Percentiles rank a stretch among this genome's conserved stretches.
These are phyloP conservation scores for Mikania micrantha DNA, from an alignment of 129 eudicot species.

Conservation along the genomic window DNA sequence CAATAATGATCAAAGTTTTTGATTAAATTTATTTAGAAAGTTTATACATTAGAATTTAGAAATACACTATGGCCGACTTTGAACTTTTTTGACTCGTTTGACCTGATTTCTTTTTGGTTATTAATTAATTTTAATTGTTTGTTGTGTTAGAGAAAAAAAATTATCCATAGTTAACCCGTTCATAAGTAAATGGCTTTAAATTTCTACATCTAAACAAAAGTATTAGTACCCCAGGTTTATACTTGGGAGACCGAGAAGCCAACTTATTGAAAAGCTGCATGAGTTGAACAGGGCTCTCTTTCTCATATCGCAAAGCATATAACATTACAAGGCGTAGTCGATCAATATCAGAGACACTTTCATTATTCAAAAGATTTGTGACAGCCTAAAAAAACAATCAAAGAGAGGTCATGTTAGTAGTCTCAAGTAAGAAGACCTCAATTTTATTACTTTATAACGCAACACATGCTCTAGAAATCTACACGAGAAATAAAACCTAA, in stretches of 20 bases:
- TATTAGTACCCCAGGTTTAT: slow-evolving; percentile 78
- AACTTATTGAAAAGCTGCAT: slow-evolving; percentile 96
- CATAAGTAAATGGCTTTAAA: neutral
- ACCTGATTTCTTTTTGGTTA: neutral
- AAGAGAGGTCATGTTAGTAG: slow-evolving; percentile 3
- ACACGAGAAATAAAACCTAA: neutral
- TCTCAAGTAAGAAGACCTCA: slow-evolving; percentile 2
- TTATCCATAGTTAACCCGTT: neutral
- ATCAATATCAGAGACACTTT: slow-evolving; percentile 80
- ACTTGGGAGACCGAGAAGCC: slow-evolving; percentile 91
- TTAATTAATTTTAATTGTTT: neutral
- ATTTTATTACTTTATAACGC: neutral
- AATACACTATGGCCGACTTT: neutral
- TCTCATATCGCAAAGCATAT: slow-evolving; percentile 93
- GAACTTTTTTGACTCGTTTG: neutral
- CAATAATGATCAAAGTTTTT: neutral
- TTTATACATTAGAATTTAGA: neutral
- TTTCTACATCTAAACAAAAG: neutral
- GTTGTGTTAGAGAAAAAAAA: neutral
- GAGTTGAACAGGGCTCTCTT: slow-evolving; percentile 96
- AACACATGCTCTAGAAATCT: neutral
- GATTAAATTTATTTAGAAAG: neutral
- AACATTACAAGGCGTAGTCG: slow-evolving; percentile 90
- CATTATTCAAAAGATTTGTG: slow-evolving; percentile 80
- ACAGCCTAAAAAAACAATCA: slow-evolving; percentile 65